A percentile compares a stretch with the other conserved stretches of the same genome.
Conservation (phyloP, 495 filamentous ascomycete species). For the Trichoderma reesei region DNA sequence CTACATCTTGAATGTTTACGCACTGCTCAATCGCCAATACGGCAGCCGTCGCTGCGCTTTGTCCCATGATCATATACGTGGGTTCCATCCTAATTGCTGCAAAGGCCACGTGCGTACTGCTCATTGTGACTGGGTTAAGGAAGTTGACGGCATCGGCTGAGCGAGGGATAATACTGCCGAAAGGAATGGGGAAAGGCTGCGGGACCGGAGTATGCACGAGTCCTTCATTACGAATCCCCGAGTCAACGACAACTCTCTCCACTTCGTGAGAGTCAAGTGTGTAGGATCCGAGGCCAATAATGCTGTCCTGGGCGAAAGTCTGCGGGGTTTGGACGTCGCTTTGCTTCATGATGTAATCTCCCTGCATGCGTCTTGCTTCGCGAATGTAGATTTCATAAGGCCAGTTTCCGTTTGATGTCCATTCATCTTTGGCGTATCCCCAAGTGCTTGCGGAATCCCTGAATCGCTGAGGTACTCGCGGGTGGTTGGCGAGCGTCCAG, state of each 20-base stretch:
- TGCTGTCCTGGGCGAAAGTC: background rate
- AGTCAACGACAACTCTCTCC: background rate
- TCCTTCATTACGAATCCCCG: background rate
- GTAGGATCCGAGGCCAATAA: constrained; percentile 1
- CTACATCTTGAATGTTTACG: background rate
- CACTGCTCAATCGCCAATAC: background rate
- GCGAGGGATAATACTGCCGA: background rate
- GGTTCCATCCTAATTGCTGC: background rate
- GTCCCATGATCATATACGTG: background rate
- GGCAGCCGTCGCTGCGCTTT: background rate
- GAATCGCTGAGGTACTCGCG: background rate
- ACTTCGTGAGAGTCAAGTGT: background rate
- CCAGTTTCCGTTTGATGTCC: background rate
- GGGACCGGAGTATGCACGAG: background rate
- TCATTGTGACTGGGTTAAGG: background rate
- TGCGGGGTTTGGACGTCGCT: background rate
- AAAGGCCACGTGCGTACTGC: background rate
- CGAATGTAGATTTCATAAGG: background rate
- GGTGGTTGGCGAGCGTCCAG: background rate
- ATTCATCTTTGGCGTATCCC: background rate
- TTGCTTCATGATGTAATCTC: background rate
- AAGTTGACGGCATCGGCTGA: background rate
- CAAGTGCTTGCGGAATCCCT: background rate
- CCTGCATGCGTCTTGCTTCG: background rate
- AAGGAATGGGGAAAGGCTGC: background rate